A percentile compares a stretch with the other conserved stretches of the same genome.
These are phyloP conservation scores for Daldinia caldariorum DNA, from an alignment of 495 filamentous ascomycete species.

Conservation along the genomic window DNA sequence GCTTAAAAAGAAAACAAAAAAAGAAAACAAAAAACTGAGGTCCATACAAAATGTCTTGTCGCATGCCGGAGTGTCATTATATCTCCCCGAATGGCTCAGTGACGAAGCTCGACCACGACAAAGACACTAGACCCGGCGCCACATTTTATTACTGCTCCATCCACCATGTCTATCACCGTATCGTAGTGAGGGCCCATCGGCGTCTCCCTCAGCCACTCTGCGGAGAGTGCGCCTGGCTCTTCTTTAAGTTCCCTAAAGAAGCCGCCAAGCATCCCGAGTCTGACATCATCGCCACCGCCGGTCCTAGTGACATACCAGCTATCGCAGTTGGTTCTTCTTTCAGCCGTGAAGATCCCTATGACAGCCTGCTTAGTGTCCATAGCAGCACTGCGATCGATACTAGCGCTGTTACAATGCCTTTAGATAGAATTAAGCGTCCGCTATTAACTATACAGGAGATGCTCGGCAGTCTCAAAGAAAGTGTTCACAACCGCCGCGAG, in stretches of 20 bases:
- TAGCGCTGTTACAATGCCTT: not conserved
- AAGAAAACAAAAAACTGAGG: constrained; percentile 11
- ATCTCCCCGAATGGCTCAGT: constrained; percentile 27
- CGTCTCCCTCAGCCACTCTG: constrained; percentile 33
- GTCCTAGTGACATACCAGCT: constrained; percentile 1
- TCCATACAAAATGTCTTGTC: constrained; percentile 29
- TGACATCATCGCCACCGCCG: constrained; percentile 20
- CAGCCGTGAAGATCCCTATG: not conserved
- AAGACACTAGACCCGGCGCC: constrained; percentile 25
- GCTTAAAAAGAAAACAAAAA: too few relatives aligned
- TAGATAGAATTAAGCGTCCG: not conserved
- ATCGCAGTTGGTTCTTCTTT: not conserved
- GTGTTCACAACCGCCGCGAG: not conserved
- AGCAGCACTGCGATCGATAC: not conserved
- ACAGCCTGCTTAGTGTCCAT: not conserved
- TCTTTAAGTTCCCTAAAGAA: constrained; percentile 35
- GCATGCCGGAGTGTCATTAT: constrained; percentile 27
- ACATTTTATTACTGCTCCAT: constrained; percentile 40
- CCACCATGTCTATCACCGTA: constrained; percentile 37
- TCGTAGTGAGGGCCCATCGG: constrained; percentile 22
- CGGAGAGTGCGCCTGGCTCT: constrained; percentile 42
- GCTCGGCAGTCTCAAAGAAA: constrained; percentile 12
- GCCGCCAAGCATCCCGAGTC: constrained; percentile 27
- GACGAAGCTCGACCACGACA: constrained; percentile 37
- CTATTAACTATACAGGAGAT: constrained; percentile 19